phyloP scores from a whole-genome alignment of 768 basidiomycete genomes.

The Amylocystis lapponica region DNA sequence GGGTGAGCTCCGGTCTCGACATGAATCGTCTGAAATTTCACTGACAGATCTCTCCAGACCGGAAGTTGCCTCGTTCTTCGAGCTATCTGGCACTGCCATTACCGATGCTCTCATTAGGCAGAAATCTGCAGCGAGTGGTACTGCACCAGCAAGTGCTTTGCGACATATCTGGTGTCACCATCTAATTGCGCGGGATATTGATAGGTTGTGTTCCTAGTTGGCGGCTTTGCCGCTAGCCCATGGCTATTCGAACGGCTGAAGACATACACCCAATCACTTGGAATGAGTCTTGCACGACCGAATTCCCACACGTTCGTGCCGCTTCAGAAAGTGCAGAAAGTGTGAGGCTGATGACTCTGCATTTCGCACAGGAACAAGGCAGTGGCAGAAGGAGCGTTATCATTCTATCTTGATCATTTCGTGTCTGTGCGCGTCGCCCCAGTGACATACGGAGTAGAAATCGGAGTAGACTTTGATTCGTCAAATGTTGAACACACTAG shows the following conservation, averaged over 20 bases:
- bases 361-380: slow-evolving; percentile 35
- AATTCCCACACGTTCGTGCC: slow-evolving; percentile 67
- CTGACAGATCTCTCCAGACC: slow-evolving; percentile 29
- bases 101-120: not conserved
- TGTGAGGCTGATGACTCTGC: not conserved
- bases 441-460: slow-evolving; percentile 42
- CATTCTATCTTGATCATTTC: slow-evolving; percentile 39
- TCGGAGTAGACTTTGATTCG: slow-evolving; percentile 30
- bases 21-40: not conserved
- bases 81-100: too few relatives aligned
- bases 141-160: not conserved
- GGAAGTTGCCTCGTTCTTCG: slow-evolving; percentile 37
- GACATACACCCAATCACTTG: slow-evolving; percentile 45
- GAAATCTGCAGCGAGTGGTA: not conserved
- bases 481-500: slow-evolving; percentile 34
- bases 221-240: slow-evolving; percentile 53
- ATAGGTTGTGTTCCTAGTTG: slow-evolving; percentile 76
- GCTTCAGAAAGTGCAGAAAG: too few relatives aligned
- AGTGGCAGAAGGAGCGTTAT: slow-evolving; percentile 47
- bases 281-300: slow-evolving; percentile 61
- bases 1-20: slow-evolving; percentile 28
- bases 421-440: slow-evolving; percentile 44
- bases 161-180: not conserved
- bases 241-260: slow-evolving; percentile 56
- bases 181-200: slow-evolving; percentile 38